Percentiles rank a stretch among this genome's conserved stretches.
phyloP scores from a whole-genome alignment of 2,329 filamentous ascomycete species.

The Pseudogymnoascus destructans region DNA sequence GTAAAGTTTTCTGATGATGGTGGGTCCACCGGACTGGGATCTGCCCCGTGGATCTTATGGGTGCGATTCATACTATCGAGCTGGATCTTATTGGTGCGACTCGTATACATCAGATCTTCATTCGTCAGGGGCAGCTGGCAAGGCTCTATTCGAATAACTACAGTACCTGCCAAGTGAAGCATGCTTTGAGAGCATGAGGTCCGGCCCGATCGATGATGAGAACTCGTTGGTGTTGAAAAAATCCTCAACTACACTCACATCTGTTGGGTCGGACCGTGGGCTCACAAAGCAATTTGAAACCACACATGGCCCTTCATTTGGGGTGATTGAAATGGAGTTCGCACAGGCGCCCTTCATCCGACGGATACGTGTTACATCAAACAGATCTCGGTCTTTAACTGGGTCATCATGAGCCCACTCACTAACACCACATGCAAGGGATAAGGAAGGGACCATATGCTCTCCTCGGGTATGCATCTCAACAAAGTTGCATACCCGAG shows the following conservation, averaged over 20 bases:
- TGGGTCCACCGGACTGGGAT: neutral
- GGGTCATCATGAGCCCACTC: neutral
- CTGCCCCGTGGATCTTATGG: neutral
- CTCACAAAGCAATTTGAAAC: conserved; percentile 5
- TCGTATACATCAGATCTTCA: neutral
- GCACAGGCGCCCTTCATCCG: neutral
- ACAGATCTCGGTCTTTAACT: neutral
- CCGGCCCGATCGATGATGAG: neutral
- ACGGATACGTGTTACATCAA: neutral
- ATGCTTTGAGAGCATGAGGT: neutral
- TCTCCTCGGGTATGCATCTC: neutral
- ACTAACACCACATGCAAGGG: neutral
- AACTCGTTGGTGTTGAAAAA: neutral
- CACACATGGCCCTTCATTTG: neutral
- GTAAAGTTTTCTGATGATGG: conserved; percentile 3
- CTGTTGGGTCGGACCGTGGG: neutral
- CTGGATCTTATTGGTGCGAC: neutral
- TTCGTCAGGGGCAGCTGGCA: neutral
- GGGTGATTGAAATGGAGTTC: neutral
- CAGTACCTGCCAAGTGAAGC: neutral
- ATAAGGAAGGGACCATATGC: neutral
- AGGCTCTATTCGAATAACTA: neutral
- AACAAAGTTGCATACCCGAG: too few species aligned
- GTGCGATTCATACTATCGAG: neutral
- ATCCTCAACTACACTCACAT: neutral